Base-by-base conservation (phyloP, 495 filamentous ascomycete genomes). In the Opeltia flavorubescens region DNA sequence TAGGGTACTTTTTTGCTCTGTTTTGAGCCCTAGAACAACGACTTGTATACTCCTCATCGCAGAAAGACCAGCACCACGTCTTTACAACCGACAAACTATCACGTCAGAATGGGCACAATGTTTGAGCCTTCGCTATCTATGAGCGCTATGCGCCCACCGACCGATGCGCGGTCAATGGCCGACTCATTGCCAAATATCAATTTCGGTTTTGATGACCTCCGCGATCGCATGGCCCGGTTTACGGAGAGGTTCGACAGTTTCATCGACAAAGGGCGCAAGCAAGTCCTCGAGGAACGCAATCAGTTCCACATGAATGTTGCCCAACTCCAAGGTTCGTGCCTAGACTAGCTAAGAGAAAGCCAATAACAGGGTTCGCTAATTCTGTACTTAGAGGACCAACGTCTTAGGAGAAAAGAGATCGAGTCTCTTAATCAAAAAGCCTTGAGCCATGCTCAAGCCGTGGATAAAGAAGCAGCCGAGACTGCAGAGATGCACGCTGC, bases 191-290 rank as follows among this genome's bases (percentile, higher is more conserved):
- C 91, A 30, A 85, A 69, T 61, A 84, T 95, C 64, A 87, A 91
- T 65, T 95, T 96, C 62, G 87, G 86, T 48, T 96, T 96, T 64
- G 89, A 96, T 49, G 88, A 95, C 50, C 69, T 98, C 50, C 89
- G 89, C 63, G 86, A 86, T 52, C 81, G 86, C 64, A 96, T 98
- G 89, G 78, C 83, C 24, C 82, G 83, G 43, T 98, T 98, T 62
- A 96, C 86, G 0, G 76, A 77, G 8, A 83, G 76, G 47, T 98
- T 98, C 54, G 91, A 96, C 58, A 80, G 80, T 5, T 95, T 95
- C 58, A 95, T 98, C 54, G 88, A 94, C 51, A 77, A 81, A 47
- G 86, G 88, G 3, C 76, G 88, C 15, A 91, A 88, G 64, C 78
- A 82, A 41, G 84, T 96, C 5, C 64, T 95, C 12, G 87, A 94